Base-by-base conservation (phyloP, 176 grass and related monocot genomes). In the Zea mays region DNA sequence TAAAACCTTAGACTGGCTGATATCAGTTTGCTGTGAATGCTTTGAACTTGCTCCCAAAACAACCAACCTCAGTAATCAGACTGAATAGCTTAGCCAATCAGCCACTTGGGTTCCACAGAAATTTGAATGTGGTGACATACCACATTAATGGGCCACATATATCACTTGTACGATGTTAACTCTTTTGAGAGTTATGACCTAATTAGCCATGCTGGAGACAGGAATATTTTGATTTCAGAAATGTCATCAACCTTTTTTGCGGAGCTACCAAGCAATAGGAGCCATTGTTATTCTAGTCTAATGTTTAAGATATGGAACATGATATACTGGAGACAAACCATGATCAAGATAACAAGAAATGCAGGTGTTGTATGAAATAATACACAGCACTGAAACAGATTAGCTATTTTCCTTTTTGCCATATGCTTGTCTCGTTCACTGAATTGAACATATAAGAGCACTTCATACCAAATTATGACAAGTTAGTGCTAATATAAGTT, bases 341-440 rank as follows among this genome's bases (percentile, higher is more conserved):
- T 79, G 63, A 45, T 70, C 21, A 70, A 70, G 40, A 36, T 8
- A 9, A 13, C 4, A 19, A 46, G 46, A 16, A 10, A 14, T 56
- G 70, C 78, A 71, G n/a, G 55, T 40, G 56, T 8, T 40, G 44
- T 27, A 62, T 50, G 17, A 62, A 81, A 81, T 4, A 38, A 7
- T 16, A 49, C 10, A 20, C 15, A 49, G 39, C 33, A 41, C 44
- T 71, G 15, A 8, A 62, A 49, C 13, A 19, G 38, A 15, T 4
- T 20, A 62, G 43, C 2, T 1, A 8, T 9, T 58, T 58, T 35
- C 54, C 33, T 17, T 45, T 37, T 37, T 19, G 40, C 0, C 11
- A 67, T 39, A 7, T 21, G 39, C 8, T 55, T n/a, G 42, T 20
- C 17, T 45, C 13, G 8, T 45, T 66, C 43, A 8, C 3, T 44